Evolutionary conservation across 169 alveolate species (phyloP), one percentile per base, ranked within the genome.

Genomic region (Babesia caballi): DNA sequence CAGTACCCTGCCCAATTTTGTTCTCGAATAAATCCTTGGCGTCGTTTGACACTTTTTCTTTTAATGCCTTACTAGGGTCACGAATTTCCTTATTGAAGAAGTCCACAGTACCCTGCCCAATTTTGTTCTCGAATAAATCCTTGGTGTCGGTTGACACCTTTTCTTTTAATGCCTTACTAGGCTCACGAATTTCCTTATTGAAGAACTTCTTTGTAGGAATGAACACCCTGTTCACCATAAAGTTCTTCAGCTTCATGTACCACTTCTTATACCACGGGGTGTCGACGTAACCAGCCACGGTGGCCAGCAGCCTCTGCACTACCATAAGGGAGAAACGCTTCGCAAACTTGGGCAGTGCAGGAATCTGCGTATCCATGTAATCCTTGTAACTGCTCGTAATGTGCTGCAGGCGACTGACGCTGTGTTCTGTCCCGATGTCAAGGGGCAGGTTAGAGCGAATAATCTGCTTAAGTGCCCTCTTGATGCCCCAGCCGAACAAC

Each of bases 241-340:
- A 19, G 40, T 11, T 28, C 19, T 47, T 49, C 19, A 57, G 53
- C 23, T 28, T 51, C 17, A 21, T 33, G 44, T 61, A 54, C 70
- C 69, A 59, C 32, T 40, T 61, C 46, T 53, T 63, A 61, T 63
- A 63, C 73, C 73, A 63, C 28, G 73, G 73, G 3, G 30, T 28
- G 27, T 63, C 17, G 7, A 23, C 38, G 42, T 46, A 46, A 0
- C 40, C 21, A 40, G 53, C 6, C 23, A 63, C 23, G 73, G 17
- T 47, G 23, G n/a, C 17, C 19, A 47, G 32, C n/a, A 63, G 61
- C 0, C 38, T 52, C 42, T 44, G 25, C n/a, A 33, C 25, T 11
- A 63, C 73, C 73, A 63, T 63, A 12, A 9, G 2, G 7, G 59
- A 17, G 50, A 44, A 63, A 21, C 73, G 58, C 5, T 30, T 14